A percentile compares a stretch with the other conserved stretches of the same genome.
Conservation (phyloP, 2,329 filamentous ascomycete genomes). For the Penicillium sp. region DNA sequence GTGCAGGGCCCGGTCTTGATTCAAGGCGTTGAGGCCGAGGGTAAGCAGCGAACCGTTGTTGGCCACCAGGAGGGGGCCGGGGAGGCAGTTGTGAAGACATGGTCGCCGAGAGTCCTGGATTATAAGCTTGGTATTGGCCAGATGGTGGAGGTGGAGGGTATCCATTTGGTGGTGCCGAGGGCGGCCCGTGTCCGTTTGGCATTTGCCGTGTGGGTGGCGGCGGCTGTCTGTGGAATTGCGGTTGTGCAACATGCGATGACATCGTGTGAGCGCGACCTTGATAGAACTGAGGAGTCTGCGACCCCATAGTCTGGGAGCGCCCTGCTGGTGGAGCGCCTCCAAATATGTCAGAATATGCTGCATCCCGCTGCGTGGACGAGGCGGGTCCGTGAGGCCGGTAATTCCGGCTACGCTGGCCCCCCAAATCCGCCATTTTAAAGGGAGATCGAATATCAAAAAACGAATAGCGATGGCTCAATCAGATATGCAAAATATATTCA, state of each 20-base stretch:
- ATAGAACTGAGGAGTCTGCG: conserved; percentile 61
- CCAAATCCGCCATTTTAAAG: conserved; percentile 59
- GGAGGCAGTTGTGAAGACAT: conserved; percentile 53
- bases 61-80: conserved; percentile 54
- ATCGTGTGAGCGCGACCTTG: conserved; percentile 76
- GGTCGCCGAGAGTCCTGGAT: conserved; percentile 29
- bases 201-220: conserved; percentile 44
- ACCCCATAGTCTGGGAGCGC: conserved; percentile 93
- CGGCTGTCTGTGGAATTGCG: conserved; percentile 43
- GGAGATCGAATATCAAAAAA: conserved; percentile 5
- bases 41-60: conserved; percentile 60
- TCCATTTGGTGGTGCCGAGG: conserved; percentile 33
- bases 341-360: conserved; percentile 94
- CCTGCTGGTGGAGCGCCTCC: conserved; percentile 80
- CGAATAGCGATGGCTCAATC: background rate
- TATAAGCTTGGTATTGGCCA: conserved; percentile 42
- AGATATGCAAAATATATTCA: conserved; percentile 8
- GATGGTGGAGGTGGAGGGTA: conserved; percentile 41
- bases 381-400: conserved; percentile 56
- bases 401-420: conserved; percentile 59
- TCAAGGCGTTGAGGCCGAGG: conserved; percentile 69
- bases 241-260: conserved; percentile 53
- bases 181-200: conserved; percentile 43
- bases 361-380: conserved; percentile 71
- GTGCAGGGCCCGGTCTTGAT: conserved; percentile 51